Base-by-base conservation (phyloP, 495 filamentous ascomycete genomes). In the Amorphotheca resinae region DNA sequence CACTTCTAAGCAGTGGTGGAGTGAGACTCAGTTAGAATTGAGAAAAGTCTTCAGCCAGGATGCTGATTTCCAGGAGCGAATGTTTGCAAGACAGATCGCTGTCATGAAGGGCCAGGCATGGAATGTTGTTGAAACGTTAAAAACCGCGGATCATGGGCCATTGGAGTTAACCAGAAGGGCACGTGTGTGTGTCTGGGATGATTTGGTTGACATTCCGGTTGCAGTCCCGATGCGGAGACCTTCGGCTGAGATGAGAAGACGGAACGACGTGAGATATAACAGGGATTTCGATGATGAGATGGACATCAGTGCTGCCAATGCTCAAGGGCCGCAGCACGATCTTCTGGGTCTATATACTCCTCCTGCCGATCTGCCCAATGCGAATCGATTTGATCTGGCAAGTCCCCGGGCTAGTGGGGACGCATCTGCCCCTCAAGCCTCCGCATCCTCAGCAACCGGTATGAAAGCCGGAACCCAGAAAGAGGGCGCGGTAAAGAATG, bases 21-120 rank as follows among this genome's bases (percentile, higher is more conserved):
- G 82, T 41, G 86, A 93, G 42, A 98, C 91, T 1, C 88, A 95
- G 50, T 70, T 85, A 45, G 79, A 82, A 18, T 65, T 98, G 26
- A 79, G 89, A 9, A 68, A 74, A 33, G 74, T 93, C 17, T 98
- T 98, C 54, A 77, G 81, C 48, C 77, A 89, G 57, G 91, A 98
- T 57, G 75, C 84, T 0, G 91, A 96, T 61, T 98, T 98, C 59
- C 84, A 96, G 54, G 91, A 98, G 63, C 79, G 82, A 60, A 98
- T 98, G 91, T 98, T 93, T 61, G 86, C 85, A 14, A 73, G 82
- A 41, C 91, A 98, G 55, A 94, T 96, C 36, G 89, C 93, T 1
- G 91, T 98, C 31, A 91, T 98, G 84, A 98, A 98, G 64, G 91
- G 91, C 3, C 91, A 98, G 55, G 91, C 93, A 7, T 98, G 88